Base-by-base conservation (phyloP, 225 moss, liverwort and hornwort species). In the Ulota crispa region DNA sequence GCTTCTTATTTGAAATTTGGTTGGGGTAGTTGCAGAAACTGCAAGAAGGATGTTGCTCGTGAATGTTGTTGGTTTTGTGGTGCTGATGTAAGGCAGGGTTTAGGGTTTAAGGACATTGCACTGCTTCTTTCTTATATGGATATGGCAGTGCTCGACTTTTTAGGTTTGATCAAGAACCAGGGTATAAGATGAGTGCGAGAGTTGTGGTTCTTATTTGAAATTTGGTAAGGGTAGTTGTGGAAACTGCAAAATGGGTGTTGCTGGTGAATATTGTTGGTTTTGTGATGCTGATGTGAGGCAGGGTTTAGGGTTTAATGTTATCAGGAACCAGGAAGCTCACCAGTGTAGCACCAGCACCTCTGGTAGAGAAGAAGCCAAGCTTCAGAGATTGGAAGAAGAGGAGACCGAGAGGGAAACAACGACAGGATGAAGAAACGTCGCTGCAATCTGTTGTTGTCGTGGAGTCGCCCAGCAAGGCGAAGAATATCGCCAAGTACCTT, bases 401-500 rank as follows among this genome's bases (percentile, higher is more conserved):
- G 79, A 80, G 39, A 37, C 67, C 9, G 55, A 45, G 41, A 42
- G 82, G 28, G 77, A 80, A 86, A 50, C 60, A 70, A 4, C 45
- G 60, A 2, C 19, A 65, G 26, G 55, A 79, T 72, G 52, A 27
- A 27, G 69, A 59, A 62, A n/a, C 27, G 14, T 26, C 47, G 60
- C 64, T 59, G 60, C 69, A 89, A 65, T 86, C 90, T 20, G 94
- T 99, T 56, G 93, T 99, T 39, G 90, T 99, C 9, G 98, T 99
- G 37, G 98, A 99, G 83, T 99, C 96, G 8, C 92, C 91, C 26
- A 93, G 78, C 55, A 99, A 99, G 86, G 98, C 96, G 54, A 95
- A 89, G 74, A 99, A 93, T 6, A 96, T 99, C 70, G 87, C 87
- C 54, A 94, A 94, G 87, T 94, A 90, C 62, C 86, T 99, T 7